A percentile compares a stretch with the other conserved stretches of the same genome.
These are phyloP conservation scores for Rhododendron williamsianum DNA, from an alignment of 148 eudicot genomes.

Conservation along the genomic window DNA sequence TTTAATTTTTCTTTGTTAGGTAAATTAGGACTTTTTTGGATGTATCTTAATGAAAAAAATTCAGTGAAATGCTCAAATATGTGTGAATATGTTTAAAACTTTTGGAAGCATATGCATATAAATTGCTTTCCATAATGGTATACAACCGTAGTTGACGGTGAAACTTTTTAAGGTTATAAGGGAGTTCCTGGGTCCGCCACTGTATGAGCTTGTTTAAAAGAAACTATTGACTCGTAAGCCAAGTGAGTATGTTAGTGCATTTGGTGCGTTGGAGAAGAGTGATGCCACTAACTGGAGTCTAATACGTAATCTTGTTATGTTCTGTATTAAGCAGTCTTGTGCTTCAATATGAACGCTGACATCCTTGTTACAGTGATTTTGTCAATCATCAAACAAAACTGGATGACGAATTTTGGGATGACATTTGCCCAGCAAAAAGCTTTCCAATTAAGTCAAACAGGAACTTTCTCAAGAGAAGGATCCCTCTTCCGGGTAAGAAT, in stretches of 20 bases:
- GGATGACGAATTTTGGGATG: slow-evolving; percentile 19
- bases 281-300: not conserved
- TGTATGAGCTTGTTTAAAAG: not conserved
- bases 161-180: not conserved
- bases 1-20: not conserved
- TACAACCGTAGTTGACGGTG: not conserved
- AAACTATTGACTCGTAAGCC: not conserved
- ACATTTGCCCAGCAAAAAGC: slow-evolving; percentile 18
- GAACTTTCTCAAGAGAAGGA: slow-evolving; percentile 37
- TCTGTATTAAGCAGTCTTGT: not conserved
- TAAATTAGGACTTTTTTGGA: not conserved
- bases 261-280: not conserved
- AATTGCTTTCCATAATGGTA: not conserved
- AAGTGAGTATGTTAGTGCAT: not conserved
- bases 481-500: slow-evolving; percentile 42
- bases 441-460: slow-evolving; percentile 10
- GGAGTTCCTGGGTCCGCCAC: not conserved
- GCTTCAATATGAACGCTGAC: not conserved
- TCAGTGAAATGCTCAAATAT: not conserved
- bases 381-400: slow-evolving; percentile 24
- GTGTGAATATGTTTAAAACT: not conserved
- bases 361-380: slow-evolving; percentile 33
- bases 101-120: not conserved
- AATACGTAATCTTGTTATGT: not conserved
- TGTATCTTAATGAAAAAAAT: not conserved